Evolutionary conservation across 352 stramenopile species (phyloP).

Genomic region (Saprolegnia parasitica): DNA sequence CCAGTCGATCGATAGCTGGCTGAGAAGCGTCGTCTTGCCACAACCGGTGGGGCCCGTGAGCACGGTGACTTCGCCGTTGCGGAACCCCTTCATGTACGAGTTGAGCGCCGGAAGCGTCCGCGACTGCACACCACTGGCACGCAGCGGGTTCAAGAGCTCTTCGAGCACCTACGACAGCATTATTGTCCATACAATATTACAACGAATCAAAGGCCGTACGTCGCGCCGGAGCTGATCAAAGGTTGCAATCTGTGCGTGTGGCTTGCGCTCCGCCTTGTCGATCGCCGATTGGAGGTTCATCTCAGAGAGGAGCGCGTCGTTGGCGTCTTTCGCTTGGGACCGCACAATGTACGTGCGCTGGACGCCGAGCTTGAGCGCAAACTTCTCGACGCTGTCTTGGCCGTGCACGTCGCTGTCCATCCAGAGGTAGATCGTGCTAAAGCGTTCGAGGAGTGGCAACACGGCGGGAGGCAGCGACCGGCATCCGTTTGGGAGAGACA

Average conservation of each 20-base stretch:
- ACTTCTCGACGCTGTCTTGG: slow-evolving; percentile 94
- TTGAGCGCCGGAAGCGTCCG: slow-evolving; percentile 94
- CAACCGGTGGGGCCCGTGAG: slow-evolving; percentile 96
- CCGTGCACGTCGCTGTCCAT: slow-evolving; percentile 97
- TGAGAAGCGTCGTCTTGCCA: slow-evolving; percentile 93
- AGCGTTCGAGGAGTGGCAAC: slow-evolving; percentile 93
- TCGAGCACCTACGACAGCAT: slow-evolving; percentile 80
- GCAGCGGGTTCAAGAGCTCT: slow-evolving; percentile 93
- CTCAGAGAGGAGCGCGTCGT: slow-evolving; percentile 92
- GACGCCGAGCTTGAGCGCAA: slow-evolving; percentile 94
- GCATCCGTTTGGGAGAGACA: slow-evolving; percentile 97
- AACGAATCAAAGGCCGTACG: slow-evolving; percentile 16
- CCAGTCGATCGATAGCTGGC: slow-evolving; percentile 81
- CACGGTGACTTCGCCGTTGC: slow-evolving; percentile 97
- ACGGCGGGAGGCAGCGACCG: slow-evolving; percentile 93
- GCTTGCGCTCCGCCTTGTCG: slow-evolving; percentile 68
- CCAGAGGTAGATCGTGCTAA: slow-evolving; percentile 98
- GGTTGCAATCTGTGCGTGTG: slow-evolving; percentile 91
- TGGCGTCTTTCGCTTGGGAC: slow-evolving; percentile 93
- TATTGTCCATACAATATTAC: background rate
- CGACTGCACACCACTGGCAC: slow-evolving; percentile 89
- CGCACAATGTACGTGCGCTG: slow-evolving; percentile 89
- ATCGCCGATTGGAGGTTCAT: slow-evolving; percentile 87
- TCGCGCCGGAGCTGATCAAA: slow-evolving; percentile 90
- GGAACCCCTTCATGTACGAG: slow-evolving; percentile 94